These are phyloP conservation scores for Cymodocea nodosa DNA, from an alignment of 116 monocot genomes.

Conservation along the genomic window DNA sequence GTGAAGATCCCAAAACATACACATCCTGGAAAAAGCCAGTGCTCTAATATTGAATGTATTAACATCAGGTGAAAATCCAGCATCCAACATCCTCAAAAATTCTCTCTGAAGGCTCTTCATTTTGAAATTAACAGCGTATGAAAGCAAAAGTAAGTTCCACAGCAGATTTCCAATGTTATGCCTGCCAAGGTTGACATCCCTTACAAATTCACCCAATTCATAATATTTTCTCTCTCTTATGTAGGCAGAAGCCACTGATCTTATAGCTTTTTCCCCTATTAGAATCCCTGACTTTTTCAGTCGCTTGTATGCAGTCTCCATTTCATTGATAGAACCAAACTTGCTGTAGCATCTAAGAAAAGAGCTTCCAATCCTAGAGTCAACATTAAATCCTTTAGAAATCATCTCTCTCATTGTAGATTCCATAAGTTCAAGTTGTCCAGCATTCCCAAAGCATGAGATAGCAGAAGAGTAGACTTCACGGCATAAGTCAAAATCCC, in stretches of 20 bases:
- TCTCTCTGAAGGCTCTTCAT: constrained; percentile 95
- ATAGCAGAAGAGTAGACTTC: constrained; percentile 43
- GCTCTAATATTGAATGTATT: constrained; percentile 79
- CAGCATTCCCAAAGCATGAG: constrained; percentile 60
- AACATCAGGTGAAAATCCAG: constrained; percentile 78
- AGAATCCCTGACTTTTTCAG: constrained; percentile 58
- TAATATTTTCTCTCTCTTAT: constrained; percentile 52
- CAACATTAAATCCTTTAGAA: constrained; percentile 50
- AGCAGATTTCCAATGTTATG: constrained; percentile 72
- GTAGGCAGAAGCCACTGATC: constrained; percentile 52
- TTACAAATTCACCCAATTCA: constrained; percentile 59
- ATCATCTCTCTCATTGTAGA: constrained; percentile 40
- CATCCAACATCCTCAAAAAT: constrained; percentile 65
- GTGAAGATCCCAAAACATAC: constrained; percentile 98
- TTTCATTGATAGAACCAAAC: constrained; percentile 49
- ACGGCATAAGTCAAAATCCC: constrained; percentile 16
- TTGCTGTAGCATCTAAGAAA: constrained; percentile 41
- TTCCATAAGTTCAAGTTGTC: constrained; percentile 71
- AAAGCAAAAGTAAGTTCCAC: constrained; percentile 83
- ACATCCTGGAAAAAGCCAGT: constrained; percentile 81
- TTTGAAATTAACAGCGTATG: constrained; percentile 89
- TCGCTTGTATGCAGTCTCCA: constrained; percentile 59
- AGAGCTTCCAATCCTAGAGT: constrained; percentile 54
- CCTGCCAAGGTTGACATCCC: constrained; percentile 66
- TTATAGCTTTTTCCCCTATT: constrained; percentile 52